These are phyloP conservation scores for Cladophialophora chaetospira DNA, from an alignment of 2,329 filamentous ascomycete genomes.

Conservation along the genomic window DNA sequence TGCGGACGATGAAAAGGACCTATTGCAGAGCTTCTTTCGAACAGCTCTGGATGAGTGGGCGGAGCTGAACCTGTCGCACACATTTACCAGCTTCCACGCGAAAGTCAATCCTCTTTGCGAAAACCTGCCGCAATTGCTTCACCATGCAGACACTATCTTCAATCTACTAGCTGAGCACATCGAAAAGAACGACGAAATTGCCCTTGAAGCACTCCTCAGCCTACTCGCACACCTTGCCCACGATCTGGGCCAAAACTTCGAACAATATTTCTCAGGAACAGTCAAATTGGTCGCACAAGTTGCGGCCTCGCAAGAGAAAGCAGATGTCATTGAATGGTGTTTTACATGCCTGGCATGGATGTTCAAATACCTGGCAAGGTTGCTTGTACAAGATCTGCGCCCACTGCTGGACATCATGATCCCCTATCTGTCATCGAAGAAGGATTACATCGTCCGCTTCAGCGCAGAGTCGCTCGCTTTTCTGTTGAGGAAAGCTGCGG, in stretches of 20 bases:
- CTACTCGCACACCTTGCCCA: slow-evolving; percentile 94
- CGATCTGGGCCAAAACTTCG: slow-evolving; percentile 83
- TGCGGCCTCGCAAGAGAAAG: slow-evolving; percentile 73
- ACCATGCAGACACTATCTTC: slow-evolving; percentile 87
- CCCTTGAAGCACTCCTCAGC: slow-evolving; percentile 81
- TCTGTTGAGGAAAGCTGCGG: slow-evolving; percentile 82
- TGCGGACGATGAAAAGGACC: slow-evolving; percentile 71
- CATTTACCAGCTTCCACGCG: slow-evolving; percentile 75
- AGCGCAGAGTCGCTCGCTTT: slow-evolving; percentile 95
- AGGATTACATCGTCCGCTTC: slow-evolving; percentile 85
- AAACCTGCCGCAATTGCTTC: slow-evolving; percentile 86
- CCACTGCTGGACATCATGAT: slow-evolving; percentile 83
- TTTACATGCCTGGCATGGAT: slow-evolving; percentile 92
- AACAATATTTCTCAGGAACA: slow-evolving; percentile 78
- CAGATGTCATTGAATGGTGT: slow-evolving; percentile 95
- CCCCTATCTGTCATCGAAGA: slow-evolving; percentile 76
- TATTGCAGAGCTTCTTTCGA: slow-evolving; percentile 79
- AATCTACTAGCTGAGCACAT: slow-evolving; percentile 74
- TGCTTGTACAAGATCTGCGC: slow-evolving; percentile 80
- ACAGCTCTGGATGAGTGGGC: slow-evolving; percentile 83
- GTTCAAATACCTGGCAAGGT: slow-evolving; percentile 92
- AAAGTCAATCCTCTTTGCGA: slow-evolving; percentile 78
- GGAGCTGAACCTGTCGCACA: slow-evolving; percentile 84
- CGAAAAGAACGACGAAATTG: slow-evolving; percentile 72
- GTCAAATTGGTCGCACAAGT: slow-evolving; percentile 76